Evolutionary conservation across 139 green algal species (phyloP).

Genomic region (Chlamydomonas asymmetrica): DNA sequence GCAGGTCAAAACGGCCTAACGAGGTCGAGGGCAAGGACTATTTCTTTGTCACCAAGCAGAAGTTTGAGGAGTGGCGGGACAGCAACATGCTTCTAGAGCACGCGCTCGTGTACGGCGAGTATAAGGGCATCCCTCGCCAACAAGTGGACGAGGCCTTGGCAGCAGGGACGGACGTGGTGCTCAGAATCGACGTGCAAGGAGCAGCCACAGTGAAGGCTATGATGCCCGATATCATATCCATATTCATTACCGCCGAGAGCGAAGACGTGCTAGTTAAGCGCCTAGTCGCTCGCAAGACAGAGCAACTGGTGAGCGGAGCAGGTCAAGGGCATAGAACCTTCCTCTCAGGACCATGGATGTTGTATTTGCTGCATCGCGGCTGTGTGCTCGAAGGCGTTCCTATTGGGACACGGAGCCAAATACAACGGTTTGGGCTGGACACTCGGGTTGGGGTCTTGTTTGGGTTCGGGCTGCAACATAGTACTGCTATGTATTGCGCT

Average conservation of each 20-base stretch:
- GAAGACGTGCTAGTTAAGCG: conserved; percentile 79
- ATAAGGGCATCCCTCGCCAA: conserved; percentile 90
- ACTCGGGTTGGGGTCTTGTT: too few relatives aligned
- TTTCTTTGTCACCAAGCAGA: conserved; percentile 82
- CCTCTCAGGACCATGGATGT: too few relatives aligned
- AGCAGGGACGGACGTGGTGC: conserved; percentile 83
- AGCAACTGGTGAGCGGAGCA: conserved; percentile 56
- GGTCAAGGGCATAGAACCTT: too few relatives aligned
- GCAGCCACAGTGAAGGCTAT: conserved; percentile 79
- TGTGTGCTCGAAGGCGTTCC: too few relatives aligned
- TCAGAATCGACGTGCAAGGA: conserved; percentile 93
- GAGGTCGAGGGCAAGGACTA: conserved; percentile 94
- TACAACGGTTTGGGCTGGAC: too few relatives aligned
- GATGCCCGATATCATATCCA: conserved; percentile 75
- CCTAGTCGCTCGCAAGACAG: conserved; percentile 86
- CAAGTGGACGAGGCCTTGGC: conserved; percentile 75
- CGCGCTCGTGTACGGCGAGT: conserved; percentile 95
- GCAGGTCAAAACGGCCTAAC: conserved; percentile 65
- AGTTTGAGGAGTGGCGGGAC: conserved; percentile 89
- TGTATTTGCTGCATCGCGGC: too few relatives aligned
- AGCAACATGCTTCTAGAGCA: conserved; percentile 88
- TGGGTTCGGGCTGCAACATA: too few relatives aligned
- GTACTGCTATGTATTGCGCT: too few relatives aligned
- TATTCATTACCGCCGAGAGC: conserved; percentile 88
- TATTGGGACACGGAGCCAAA: too few relatives aligned